These are phyloP conservation scores for Diaporthe citrichinensis DNA, from an alignment of 2,329 filamentous ascomycete species.

Conservation along the genomic window DNA sequence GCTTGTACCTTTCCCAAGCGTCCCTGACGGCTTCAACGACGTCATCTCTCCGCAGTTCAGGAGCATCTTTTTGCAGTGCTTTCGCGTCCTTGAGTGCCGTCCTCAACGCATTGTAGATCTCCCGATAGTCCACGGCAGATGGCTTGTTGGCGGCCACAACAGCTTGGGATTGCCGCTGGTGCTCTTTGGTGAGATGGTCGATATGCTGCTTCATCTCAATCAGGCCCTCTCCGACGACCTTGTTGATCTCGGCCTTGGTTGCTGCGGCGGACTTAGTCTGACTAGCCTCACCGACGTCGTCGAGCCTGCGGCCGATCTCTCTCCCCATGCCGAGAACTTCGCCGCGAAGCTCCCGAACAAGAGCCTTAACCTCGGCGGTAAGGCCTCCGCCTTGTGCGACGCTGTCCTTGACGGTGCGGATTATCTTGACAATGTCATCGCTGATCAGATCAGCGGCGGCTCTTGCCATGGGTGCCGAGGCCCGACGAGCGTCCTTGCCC, in stretches of 20 bases:
- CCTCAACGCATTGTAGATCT: conserved; percentile 88
- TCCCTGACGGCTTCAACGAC: conserved; percentile 90
- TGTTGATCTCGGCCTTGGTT: conserved; percentile 78
- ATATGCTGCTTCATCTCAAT: conserved; percentile 88
- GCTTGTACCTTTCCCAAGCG: conserved; percentile 95
- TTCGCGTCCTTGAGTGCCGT: conserved; percentile 78
- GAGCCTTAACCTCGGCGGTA: conserved; percentile 91
- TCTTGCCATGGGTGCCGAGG: conserved; percentile 60
- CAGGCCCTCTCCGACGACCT: conserved; percentile 85
- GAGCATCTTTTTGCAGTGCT: conserved; percentile 60
- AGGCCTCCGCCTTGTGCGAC: conserved; percentile 89
- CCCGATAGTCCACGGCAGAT: conserved; percentile 79
- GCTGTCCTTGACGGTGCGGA: conserved; percentile 91
- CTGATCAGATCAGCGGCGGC: conserved; percentile 71
- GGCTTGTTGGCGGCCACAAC: conserved; percentile 71
- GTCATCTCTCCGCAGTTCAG: conserved; percentile 80
- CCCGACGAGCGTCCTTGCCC: conserved; percentile 56
- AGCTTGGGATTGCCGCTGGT: conserved; percentile 76
- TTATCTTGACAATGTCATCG: conserved; percentile 85
- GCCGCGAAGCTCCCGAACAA: conserved; percentile 89
- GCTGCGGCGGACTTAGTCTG: conserved; percentile 64
- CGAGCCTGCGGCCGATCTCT: conserved; percentile 89
- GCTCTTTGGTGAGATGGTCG: conserved; percentile 82
- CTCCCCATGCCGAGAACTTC: conserved; percentile 96
- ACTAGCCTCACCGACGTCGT: conserved; percentile 70